These are phyloP conservation scores for Gentiana dahurica DNA, from an alignment of 257 asterid genomes.

Conservation along the genomic window DNA sequence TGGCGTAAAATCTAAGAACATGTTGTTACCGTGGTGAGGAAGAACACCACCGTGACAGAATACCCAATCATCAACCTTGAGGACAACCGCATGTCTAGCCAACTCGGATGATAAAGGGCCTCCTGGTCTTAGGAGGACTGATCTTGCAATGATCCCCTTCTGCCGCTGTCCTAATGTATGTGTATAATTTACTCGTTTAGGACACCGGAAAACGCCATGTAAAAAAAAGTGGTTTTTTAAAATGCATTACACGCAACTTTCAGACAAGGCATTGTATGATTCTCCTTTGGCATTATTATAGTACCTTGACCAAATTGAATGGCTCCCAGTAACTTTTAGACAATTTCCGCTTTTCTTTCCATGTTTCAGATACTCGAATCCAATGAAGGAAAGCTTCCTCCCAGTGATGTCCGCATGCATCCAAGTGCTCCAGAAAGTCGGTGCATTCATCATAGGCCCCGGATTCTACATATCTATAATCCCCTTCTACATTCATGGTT, in stretches of 20 bases:
- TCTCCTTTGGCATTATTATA: slow-evolving; percentile 10
- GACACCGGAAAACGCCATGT: slow-evolving; percentile 1
- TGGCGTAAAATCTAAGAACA: not conserved
- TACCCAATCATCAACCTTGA: slow-evolving; percentile 86
- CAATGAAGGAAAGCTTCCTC: slow-evolving; percentile 82
- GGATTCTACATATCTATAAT: slow-evolving; percentile 71
- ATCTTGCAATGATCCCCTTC: slow-evolving; percentile 86
- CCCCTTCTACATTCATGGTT: slow-evolving; percentile 95
- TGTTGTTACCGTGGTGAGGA: slow-evolving; percentile 82
- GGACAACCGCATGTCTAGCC: slow-evolving; percentile 71
- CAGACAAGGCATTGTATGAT: no score
- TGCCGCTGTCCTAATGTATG: slow-evolving; percentile 93
- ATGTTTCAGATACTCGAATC: slow-evolving; percentile 44
- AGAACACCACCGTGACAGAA: slow-evolving; percentile 98
- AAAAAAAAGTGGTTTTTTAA: not conserved
- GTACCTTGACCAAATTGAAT: slow-evolving; percentile 79
- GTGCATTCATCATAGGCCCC: slow-evolving; percentile 77
- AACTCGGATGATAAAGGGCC: slow-evolving; percentile 86
- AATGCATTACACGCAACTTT: no score
- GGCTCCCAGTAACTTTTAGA: slow-evolving; percentile 61
- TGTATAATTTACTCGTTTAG: slow-evolving; percentile 24
- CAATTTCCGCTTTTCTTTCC: slow-evolving; percentile 41
- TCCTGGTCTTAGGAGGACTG: slow-evolving; percentile 80
- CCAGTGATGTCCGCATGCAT: slow-evolving; percentile 59
- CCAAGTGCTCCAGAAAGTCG: slow-evolving; percentile 74